These are phyloP conservation scores for Pseudocercospora cruenta DNA, from an alignment of 2,329 filamentous ascomycete species.

Conservation along the genomic window DNA sequence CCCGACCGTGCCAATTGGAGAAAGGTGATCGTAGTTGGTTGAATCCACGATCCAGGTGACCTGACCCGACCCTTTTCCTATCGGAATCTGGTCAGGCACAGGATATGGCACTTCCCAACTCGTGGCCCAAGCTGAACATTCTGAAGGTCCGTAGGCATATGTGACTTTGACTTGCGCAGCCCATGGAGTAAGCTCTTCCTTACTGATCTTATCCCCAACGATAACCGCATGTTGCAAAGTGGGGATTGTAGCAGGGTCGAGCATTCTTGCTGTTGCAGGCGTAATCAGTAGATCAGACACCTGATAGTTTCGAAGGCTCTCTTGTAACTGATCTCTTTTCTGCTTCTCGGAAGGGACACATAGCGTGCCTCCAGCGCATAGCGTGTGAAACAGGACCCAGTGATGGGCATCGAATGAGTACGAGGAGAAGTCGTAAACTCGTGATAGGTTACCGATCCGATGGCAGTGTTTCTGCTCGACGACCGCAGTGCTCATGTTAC, in stretches of 20 bases:
- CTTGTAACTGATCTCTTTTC: constrained; percentile 17
- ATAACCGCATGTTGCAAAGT: constrained; percentile 13
- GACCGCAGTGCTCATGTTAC: constrained; percentile 13
- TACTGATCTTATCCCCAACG: constrained; percentile 11
- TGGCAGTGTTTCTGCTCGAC: not conserved
- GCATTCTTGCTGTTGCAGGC: constrained; percentile 11
- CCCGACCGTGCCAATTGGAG: constrained; percentile 51
- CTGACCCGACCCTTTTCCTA: constrained; percentile 38
- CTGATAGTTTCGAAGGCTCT: constrained; percentile 5
- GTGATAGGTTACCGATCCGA: constrained; percentile 4
- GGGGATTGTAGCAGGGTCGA: constrained; percentile 12
- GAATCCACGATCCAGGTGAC: constrained; percentile 38
- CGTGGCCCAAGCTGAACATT: constrained; percentile 14
- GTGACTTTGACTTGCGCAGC: not conserved
- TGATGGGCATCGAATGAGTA: constrained; percentile 31
- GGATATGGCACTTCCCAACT: constrained; percentile 12
- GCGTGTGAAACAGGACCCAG: constrained; percentile 4
- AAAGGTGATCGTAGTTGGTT: constrained; percentile 28
- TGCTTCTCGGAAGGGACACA: constrained; percentile 30
- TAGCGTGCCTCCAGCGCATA: constrained; percentile 27
- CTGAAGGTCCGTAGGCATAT: constrained; percentile 17
- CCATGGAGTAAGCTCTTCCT: constrained; percentile 6
- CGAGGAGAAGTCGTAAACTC: constrained; percentile 28
- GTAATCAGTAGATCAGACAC: constrained; percentile 13
- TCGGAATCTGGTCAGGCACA: constrained; percentile 31